Percentiles rank a stretch among this genome's conserved stretches.
Evolutionary conservation across 208 protist species (phyloP).

Genomic region (Kentomonas sorsogonicus): DNA sequence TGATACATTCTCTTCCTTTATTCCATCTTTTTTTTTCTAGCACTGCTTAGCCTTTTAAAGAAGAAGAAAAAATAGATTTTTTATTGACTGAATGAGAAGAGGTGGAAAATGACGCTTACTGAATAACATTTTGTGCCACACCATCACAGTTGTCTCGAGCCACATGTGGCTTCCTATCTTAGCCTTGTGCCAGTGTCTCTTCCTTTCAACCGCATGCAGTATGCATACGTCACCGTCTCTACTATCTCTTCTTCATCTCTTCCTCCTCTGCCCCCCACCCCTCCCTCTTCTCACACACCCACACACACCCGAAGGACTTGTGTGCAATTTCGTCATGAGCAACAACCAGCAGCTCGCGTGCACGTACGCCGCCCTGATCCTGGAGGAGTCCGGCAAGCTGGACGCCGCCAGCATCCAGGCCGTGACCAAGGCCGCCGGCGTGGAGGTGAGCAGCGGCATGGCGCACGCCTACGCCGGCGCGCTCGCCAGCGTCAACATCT

Average conservation of each 20-base stretch:
- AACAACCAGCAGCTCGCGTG: slow-evolving; percentile 88
- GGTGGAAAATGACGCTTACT: too few species aligned
- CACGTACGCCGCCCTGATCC: slow-evolving; percentile 92
- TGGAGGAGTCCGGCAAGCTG: slow-evolving; percentile 86
- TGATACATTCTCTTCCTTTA: slow-evolving; percentile 9
- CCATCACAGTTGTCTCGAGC: too few species aligned
- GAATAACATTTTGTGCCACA: too few species aligned
- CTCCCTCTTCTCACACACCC: slow-evolving; percentile 1
- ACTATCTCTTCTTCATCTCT: neutral
- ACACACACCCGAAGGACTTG: neutral
- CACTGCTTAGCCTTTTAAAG: too few species aligned
- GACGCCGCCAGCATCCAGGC: slow-evolving; percentile 55
- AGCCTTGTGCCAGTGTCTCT: too few species aligned
- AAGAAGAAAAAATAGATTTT: too few species aligned
- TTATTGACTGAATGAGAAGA: too few species aligned
- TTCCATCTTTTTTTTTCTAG: too few species aligned
- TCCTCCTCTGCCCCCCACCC: neutral
- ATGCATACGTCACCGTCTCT: neutral
- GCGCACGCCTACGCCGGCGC: slow-evolving; percentile 58
- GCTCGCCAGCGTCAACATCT: slow-evolving; percentile 51
- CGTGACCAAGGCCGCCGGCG: slow-evolving; percentile 73
- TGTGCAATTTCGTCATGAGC: slow-evolving; percentile 2
- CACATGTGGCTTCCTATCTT: too few species aligned
- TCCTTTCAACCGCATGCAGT: neutral
- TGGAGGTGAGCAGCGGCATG: slow-evolving; percentile 72